Conservation (phyloP, 2,329 filamentous ascomycete genomes). For the Aspergillus intermedius region DNA sequence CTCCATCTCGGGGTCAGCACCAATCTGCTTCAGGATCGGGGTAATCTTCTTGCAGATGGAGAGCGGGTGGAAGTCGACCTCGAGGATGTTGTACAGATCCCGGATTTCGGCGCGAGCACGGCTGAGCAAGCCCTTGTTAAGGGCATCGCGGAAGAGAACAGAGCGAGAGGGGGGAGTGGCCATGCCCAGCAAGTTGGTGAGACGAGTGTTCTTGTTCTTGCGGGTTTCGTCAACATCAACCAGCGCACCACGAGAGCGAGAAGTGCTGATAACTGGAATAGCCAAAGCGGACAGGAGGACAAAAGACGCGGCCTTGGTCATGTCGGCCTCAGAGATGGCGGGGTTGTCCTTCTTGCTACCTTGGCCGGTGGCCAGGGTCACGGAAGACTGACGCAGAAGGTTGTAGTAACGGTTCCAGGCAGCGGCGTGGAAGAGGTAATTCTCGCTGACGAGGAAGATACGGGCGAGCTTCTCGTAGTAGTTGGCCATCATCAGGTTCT, state of each 20-base stretch:
- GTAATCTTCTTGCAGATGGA: slow-evolving; percentile 99
- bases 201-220: slow-evolving; percentile 97
- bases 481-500: slow-evolving; percentile 99
- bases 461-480: slow-evolving; percentile 99
- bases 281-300: slow-evolving; percentile 89
- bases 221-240: slow-evolving; percentile 94
- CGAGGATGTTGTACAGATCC: slow-evolving; percentile 95
- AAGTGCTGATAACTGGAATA: slow-evolving; percentile 99
- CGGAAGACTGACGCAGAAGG: slow-evolving; percentile 83
- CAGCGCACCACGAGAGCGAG: slow-evolving; percentile 87
- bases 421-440: slow-evolving; percentile 98
- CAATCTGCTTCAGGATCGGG: slow-evolving; percentile 89
- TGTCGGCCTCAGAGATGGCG: slow-evolving; percentile 76
- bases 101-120: slow-evolving; percentile 90
- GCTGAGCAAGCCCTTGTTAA: slow-evolving; percentile 90
- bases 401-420: slow-evolving; percentile 98
- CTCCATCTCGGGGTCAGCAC: slow-evolving; percentile 89
- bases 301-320: slow-evolving; percentile 91
- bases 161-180: slow-evolving; percentile 78
- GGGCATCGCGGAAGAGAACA: slow-evolving; percentile 88
- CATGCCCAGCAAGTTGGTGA: slow-evolving; percentile 96
- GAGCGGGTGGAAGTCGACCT: slow-evolving; percentile 97
- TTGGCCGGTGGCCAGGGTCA: slow-evolving; percentile 74
- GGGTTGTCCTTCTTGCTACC: slow-evolving; percentile 94
- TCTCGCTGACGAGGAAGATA: slow-evolving; percentile 98